phyloP scores from a whole-genome alignment of 2,329 filamentous ascomycete species.

The Fusarium sp. region DNA sequence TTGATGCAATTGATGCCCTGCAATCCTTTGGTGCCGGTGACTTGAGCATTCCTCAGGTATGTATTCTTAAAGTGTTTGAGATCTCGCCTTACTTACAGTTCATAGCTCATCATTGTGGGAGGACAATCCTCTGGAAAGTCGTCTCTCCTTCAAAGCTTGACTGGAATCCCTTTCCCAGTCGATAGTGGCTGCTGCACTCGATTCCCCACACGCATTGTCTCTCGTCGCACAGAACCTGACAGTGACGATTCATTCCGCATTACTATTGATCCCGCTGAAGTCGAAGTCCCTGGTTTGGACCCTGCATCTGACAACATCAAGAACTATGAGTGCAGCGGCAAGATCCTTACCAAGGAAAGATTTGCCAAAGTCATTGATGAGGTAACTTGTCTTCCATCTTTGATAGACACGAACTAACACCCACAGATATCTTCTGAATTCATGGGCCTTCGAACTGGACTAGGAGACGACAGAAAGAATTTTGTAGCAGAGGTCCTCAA shows the following conservation, averaged over 20 bases:
- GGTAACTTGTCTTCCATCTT: conserved; percentile 28
- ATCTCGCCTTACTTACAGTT: background rate
- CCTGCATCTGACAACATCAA: conserved; percentile 30
- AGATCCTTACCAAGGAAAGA: conserved; percentile 44
- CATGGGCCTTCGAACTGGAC: conserved; percentile 48
- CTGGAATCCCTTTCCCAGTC: conserved; percentile 53
- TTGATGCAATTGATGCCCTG: conserved; percentile 53
- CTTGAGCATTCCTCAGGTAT: conserved; percentile 52
- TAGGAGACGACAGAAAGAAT: conserved; percentile 45
- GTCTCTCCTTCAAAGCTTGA: conserved; percentile 52
- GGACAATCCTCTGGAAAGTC: conserved; percentile 54
- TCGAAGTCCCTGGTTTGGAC: conserved; percentile 37
- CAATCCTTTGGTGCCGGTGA: conserved; percentile 48
- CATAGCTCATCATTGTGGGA: conserved; percentile 53
- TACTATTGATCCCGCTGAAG: conserved; percentile 47
- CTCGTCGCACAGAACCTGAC: conserved; percentile 48
- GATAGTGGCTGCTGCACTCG: conserved; percentile 51
- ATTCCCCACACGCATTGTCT: conserved; percentile 54
- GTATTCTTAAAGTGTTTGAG: background rate
- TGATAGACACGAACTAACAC: background rate
- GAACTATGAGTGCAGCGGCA: conserved; percentile 39
- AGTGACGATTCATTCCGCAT: conserved; percentile 48
- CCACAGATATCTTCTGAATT: conserved; percentile 44
- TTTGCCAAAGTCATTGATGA: conserved; percentile 49
- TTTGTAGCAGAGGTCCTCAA: conserved; percentile 54